Percentiles rank a stretch among this genome's conserved stretches.
phyloP scores from a whole-genome alignment of 177 flowering plant species.

The Tripterygium wilfordii region DNA sequence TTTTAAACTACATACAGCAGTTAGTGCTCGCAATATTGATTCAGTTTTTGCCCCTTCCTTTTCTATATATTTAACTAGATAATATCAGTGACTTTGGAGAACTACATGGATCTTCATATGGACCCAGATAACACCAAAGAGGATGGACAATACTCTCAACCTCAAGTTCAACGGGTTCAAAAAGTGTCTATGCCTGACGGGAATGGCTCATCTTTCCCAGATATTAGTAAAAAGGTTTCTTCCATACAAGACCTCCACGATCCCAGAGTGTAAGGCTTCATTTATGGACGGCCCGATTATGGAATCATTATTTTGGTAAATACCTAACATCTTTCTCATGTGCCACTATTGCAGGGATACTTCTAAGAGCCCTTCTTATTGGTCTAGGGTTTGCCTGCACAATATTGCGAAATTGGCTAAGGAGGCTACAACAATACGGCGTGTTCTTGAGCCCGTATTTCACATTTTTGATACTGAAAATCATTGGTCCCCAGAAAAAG shows the following conservation, averaged over 20 bases:
- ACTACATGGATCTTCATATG: constrained; percentile 39
- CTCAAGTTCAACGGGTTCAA: constrained; percentile 29
- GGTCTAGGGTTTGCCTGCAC: constrained; percentile 80
- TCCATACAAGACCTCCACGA: constrained; percentile 26
- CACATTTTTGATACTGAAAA: constrained; percentile 64
- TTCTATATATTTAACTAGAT: constrained; percentile 69
- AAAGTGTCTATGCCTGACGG: constrained; percentile 30
- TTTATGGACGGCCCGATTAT: constrained; percentile 2
- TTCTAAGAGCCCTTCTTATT: constrained; percentile 61
- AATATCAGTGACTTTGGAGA: constrained; percentile 67
- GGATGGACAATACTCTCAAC: constrained; percentile 15
- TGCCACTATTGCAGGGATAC: constrained; percentile 37
- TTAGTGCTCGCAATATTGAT: too few species aligned
- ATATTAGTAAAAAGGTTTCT: constrained; percentile 25
- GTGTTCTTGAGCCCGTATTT: constrained; percentile 81
- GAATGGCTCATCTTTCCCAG: constrained; percentile 22
- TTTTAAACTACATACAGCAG: too few species aligned
- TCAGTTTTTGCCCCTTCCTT: too few species aligned
- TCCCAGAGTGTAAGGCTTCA: constrained; percentile 35
- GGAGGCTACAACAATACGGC: constrained; percentile 78
- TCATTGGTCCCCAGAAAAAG: constrained; percentile 64
- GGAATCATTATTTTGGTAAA: background rate
- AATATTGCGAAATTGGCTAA: constrained; percentile 71
- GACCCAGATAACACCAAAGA: constrained; percentile 23
- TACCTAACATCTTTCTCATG: background rate